These are phyloP conservation scores for Daldinia bambusicola DNA, from an alignment of 495 filamentous ascomycete genomes.

Conservation along the genomic window DNA sequence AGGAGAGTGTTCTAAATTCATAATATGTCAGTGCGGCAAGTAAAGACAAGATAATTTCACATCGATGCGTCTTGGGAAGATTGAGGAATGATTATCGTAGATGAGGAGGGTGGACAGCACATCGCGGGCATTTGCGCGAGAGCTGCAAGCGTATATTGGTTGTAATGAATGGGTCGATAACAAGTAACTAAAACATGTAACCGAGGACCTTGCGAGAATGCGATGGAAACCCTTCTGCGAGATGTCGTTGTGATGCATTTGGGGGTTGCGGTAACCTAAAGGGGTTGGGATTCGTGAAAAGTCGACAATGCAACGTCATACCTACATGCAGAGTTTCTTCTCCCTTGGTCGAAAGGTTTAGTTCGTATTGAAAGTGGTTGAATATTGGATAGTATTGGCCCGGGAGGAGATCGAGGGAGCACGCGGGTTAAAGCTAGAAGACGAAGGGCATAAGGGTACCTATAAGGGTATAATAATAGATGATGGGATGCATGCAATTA, in stretches of 20 bases:
- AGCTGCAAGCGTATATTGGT: constrained; percentile 14
- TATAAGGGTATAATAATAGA: neutral
- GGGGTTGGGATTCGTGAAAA: constrained; percentile 34
- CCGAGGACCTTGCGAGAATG: constrained; percentile 22
- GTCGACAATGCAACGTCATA: constrained; percentile 42
- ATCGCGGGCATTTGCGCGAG: constrained; percentile 10
- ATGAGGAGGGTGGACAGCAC: constrained; percentile 13
- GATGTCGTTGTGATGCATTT: constrained; percentile 33
- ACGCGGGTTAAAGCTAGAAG: neutral
- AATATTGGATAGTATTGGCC: neutral
- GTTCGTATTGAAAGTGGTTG: constrained; percentile 1
- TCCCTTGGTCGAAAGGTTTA: neutral
- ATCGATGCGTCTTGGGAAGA: neutral
- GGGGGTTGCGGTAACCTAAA: constrained; percentile 34
- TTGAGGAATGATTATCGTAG: constrained; percentile 1
- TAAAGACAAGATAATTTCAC: neutral
- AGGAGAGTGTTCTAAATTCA: constrained; percentile 1
- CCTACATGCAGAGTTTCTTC: constrained; percentile 25
- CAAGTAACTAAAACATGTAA: neutral
- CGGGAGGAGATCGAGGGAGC: neutral
- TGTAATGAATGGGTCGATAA: constrained; percentile 28
- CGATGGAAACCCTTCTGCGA: constrained; percentile 34
- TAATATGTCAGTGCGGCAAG: constrained; percentile 21
- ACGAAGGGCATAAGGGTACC: neutral
- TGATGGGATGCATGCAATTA: constrained; percentile 1